These are phyloP conservation scores for Microsporum canis DNA, from an alignment of 2,329 filamentous ascomycete genomes.

Conservation along the genomic window DNA sequence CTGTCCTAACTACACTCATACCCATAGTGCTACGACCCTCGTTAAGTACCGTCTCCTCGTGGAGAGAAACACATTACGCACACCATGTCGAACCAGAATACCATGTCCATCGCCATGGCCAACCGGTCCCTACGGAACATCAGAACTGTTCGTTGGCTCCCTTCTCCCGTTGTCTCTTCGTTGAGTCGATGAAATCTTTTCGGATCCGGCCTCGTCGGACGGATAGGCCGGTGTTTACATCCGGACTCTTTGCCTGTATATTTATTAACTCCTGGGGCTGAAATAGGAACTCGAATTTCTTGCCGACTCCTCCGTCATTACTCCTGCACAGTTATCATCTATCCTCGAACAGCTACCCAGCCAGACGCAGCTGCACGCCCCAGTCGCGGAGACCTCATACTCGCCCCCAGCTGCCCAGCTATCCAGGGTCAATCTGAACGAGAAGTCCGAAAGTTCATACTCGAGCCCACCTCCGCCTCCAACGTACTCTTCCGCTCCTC, in stretches of 20 bases:
- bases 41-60: background rate
- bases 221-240: background rate
- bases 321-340: slow-evolving; percentile 59
- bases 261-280: background rate
- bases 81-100: slow-evolving; percentile 26
- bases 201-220: background rate
- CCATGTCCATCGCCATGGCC: slow-evolving; percentile 46
- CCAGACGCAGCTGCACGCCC: slow-evolving; percentile 25
- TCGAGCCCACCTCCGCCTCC: slow-evolving; percentile 39
- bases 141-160: slow-evolving; percentile 55
- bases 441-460: slow-evolving; percentile 30
- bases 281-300: slow-evolving; percentile 83
- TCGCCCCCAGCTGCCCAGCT: slow-evolving; percentile 12
- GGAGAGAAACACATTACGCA: background rate
- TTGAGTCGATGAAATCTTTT: background rate
- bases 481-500: slow-evolving; percentile 39
- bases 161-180: slow-evolving; percentile 8
- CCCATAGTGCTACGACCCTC: background rate
- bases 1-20: background rate
- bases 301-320: slow-evolving; percentile 69
- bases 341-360: slow-evolving; percentile 65
- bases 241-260: background rate
- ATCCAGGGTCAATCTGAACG: slow-evolving; percentile 15
- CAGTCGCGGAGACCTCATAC: slow-evolving; percentile 14
- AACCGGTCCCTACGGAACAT: slow-evolving; percentile 80